phyloP scores from a whole-genome alignment of 1,284 basidiomycete species.

The Cutaneotrichosporon cyanovorans region DNA sequence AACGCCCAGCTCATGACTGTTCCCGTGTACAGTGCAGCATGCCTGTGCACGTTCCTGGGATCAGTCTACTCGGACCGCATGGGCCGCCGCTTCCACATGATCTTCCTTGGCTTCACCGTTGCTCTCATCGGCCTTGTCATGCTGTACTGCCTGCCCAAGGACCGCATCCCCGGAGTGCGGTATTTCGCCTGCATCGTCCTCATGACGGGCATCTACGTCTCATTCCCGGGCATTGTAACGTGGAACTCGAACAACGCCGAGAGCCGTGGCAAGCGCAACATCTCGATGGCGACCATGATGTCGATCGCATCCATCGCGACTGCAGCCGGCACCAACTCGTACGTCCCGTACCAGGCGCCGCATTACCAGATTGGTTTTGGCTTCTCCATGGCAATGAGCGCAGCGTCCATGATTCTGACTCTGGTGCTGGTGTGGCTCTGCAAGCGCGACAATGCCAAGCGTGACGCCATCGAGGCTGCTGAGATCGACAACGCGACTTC shows the following conservation, averaged over 20 bases:
- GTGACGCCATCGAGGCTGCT: too few species aligned
- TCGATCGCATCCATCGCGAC: slow-evolving; percentile 15
- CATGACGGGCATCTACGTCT: slow-evolving; percentile 11
- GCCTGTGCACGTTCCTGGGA: slow-evolving; percentile 11
- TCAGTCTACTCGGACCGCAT: slow-evolving; percentile 15
- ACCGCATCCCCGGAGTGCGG: slow-evolving; percentile 14
- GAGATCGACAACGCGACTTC: too few species aligned
- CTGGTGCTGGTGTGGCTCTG: too few species aligned
- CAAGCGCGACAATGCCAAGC: too few species aligned
- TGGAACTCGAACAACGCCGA: slow-evolving; percentile 21
- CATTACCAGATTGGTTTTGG: slow-evolving; percentile 14
- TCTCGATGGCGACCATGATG: slow-evolving; percentile 17
- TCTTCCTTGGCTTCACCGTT: slow-evolving; percentile 17
- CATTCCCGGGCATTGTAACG: slow-evolving; percentile 13
- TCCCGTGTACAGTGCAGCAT: slow-evolving; percentile 20
- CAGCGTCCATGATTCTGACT: slow-evolving; percentile 6
- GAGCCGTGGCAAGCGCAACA: slow-evolving; percentile 16
- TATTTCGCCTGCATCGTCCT: slow-evolving; percentile 18
- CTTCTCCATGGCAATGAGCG: slow-evolving; percentile 15
- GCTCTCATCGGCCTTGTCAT: slow-evolving; percentile 22
- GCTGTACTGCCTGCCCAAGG: slow-evolving; percentile 19
- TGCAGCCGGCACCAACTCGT: slow-evolving; percentile 19
- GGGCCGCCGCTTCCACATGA: slow-evolving; percentile 14
- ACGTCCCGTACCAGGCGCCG: slow-evolving; percentile 12
- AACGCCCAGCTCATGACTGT: slow-evolving; percentile 25